Evolutionary conservation across 2,329 filamentous ascomycete genomes (phyloP), one percentile per base, ranked within the genome.

Genomic region (Verruconis gallopava): DNA sequence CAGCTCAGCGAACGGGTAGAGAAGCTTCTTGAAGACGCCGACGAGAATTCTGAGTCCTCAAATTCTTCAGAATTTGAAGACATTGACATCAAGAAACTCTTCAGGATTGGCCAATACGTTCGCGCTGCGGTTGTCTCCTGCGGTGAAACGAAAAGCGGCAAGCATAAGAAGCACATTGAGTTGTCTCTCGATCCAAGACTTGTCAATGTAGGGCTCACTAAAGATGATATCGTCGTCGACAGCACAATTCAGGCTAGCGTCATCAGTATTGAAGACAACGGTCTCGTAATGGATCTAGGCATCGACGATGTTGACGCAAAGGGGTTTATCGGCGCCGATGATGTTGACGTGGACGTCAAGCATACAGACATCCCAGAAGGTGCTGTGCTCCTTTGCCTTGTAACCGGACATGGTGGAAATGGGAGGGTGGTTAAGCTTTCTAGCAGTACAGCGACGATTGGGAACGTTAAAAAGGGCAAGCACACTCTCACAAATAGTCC

Each of bases 221-320:
- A 75, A 49, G 75, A 81, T 32, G 85, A 85, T 52, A 62, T 95
- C 6, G 77, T 91, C 6, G 63, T 72, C 32, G 81, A 93, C 54
- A 72, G 69, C 49, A 86, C 83, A 36, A 67, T 96, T 15, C 93
- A 96, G 71, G 89, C 86, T 2, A 81, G 86, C 0, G 79, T 98
- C 19, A 64, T 73, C 39, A 98, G 89, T 60, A 81, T 93, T n/a
- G 89, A 98, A 61, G 93, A 98, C 53, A 88, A 94, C 55, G 91
- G 91, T 47, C 73, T 91, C 44, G 75, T 96, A 43, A 94, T 98
- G 85, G 85, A 95, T 51, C 64, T 96, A 28, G 85, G 85, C 14
- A 67, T 96, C 4, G 69, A 77, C 25, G 75, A 77, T 41, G 32
- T 13, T 4, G 64, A 71, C 21, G 71, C 75, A 28, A 79, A 78